Evolutionary conservation across 2,329 filamentous ascomycete genomes (phyloP), one percentile per base, ranked within the genome.

Genomic region (Neocucurbitaria cava): DNA sequence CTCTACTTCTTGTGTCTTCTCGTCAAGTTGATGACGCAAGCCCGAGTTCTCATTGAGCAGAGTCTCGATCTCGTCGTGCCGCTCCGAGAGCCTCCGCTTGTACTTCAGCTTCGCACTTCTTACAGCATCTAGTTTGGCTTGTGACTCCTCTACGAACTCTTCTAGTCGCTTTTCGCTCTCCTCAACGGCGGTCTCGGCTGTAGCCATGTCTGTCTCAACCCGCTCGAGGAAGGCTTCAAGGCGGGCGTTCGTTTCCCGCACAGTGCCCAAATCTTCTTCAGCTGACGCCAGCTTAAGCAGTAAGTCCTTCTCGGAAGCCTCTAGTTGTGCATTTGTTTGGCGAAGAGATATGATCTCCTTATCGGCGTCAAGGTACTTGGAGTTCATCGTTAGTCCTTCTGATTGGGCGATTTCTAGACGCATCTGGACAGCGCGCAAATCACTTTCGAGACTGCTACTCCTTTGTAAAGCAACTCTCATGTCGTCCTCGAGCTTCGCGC

Each of bases 201-300:
- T 59, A 1, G 59, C 54, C 66, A 74, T 72, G 30, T 72, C 71
- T 20, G 65, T 53, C 39, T 74, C 62, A 1, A 71, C 61, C 26
- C 68, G 65, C 40, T 65, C 66, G 9, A 76, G 59, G 51, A 76
- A 72, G 0, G 58, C 55, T 41, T 75, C 73, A 2, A 76, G 59
- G 1, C 60, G 61, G 35, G 66, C 45, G 46, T 76, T 76, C 6
- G 70, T 69, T 5, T 65, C 52, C 28, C 61, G 62, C 1, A 74
- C 66, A 13, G 51, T 63, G 6, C 58, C 39, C 15, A 76, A 54
- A 21, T 76, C 71, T 17, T 70, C 57, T 49, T 76, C 74, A 3
- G 73, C 71, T 21, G 62, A 57, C 2, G 63, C 54, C 24, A 76
- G 62, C 24, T 70, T 68, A 9, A 48, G 40, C 5, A 60, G 26